Evolutionary conservation across 2,329 filamentous ascomycete species (phyloP), one percentile per base, ranked within the genome.

Genomic region (Clarireedia sp.): DNA sequence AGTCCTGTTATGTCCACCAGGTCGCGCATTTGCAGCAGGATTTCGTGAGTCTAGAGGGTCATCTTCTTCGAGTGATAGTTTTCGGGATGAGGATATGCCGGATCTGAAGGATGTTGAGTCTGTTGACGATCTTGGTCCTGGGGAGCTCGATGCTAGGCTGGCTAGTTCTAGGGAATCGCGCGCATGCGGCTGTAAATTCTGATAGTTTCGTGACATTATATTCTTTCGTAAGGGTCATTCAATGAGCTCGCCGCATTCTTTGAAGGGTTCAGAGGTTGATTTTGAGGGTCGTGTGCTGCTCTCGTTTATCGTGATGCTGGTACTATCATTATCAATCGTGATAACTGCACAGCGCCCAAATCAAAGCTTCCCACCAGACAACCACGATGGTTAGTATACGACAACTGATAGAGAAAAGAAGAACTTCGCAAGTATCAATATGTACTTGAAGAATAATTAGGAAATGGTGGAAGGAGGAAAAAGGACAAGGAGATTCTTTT

Each of bases 151-250:
- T 58, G 92, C 94, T 61, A 99, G 83, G 52, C 91, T 96, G 58
- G 91, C 94, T 57, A 99, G 86, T 76, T 99, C 94, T 67, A 99
- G 83, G 47, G 92, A 97, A 78, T 99, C 94, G 74, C 94, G 89
- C 55, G 64, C 62, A 62, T 67, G 59, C 9, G 64, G 62, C 52
- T 67, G 63, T 16, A 66, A 60, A 43, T 56, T 62, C 21, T 65
- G 60, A 49, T 65, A 67, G 29, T 59, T 57, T 57, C 61, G 64
- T 60, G 63, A 63, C 66, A 68, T 68, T 48, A 47, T 67, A 59
- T 46, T 55, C 41, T 44, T 52, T 46, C 23, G n/a, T 51, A 48
- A 17, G 41, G 16, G 17, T 48, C 23, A 21, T 58, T 43, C 56
- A 54, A 43, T 45, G 46, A 21, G 26, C 12, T 33, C 48, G 48